Conservation (phyloP, 1,284 basidiomycete genomes). For the Ganoderma meredithae region DNA sequence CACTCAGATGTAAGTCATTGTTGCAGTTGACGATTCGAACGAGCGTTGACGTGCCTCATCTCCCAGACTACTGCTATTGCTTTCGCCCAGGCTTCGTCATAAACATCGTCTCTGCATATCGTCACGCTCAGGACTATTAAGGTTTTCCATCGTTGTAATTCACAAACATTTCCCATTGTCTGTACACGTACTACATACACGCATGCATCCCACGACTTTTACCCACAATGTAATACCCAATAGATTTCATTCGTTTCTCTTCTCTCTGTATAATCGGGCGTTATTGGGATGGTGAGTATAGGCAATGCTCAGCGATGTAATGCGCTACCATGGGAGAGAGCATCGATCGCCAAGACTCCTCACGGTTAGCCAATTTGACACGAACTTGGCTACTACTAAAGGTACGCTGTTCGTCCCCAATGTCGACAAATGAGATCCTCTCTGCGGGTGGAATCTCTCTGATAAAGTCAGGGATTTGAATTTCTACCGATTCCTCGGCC, state of each 20-base stretch:
- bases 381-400: constrained; percentile 82
- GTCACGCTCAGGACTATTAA: constrained; percentile 9
- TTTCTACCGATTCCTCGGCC: constrained; percentile 42
- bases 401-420: constrained; percentile 60
- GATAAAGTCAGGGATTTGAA: constrained; percentile 44
- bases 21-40: constrained; percentile 4
- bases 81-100: constrained; percentile 73
- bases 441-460: constrained; percentile 60
- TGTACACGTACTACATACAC: not conserved
- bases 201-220: constrained; percentile 6
- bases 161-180: not conserved
- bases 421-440: constrained; percentile 66
- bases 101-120: constrained; percentile 24
- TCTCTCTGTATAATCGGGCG: too few relatives aligned
- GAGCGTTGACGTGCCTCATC: constrained; percentile 31
- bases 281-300: constrained; percentile 50
- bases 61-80: constrained; percentile 79
- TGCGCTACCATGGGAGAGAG: constrained; percentile 51
- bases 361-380: constrained; percentile 48
- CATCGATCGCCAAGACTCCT: constrained; percentile 48
- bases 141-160: constrained; percentile 13
- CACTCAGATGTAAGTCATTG: constrained; percentile 81
- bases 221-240: constrained; percentile 1
- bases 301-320: constrained; percentile 56
- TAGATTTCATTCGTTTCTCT: constrained; percentile 9